These are phyloP conservation scores for Samsoniella hepiali DNA, from an alignment of 2,329 filamentous ascomycete species.

Conservation along the genomic window DNA sequence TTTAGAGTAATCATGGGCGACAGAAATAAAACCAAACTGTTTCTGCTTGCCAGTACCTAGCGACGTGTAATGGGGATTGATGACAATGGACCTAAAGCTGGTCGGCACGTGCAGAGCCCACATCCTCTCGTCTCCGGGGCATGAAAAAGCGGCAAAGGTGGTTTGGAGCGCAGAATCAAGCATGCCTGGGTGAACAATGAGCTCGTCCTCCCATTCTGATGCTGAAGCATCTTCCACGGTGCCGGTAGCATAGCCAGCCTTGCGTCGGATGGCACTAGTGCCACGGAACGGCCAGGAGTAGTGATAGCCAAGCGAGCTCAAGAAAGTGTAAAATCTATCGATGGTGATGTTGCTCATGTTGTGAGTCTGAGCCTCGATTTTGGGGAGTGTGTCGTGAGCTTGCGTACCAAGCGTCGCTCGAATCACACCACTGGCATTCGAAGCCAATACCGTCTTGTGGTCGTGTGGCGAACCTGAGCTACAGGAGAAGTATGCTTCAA, in stretches of 20 bases:
- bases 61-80: constrained; percentile 4
- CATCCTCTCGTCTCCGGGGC: constrained; percentile 4
- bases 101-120: constrained; percentile 4
- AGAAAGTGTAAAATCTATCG: no score
- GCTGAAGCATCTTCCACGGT: not conserved
- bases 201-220: constrained; percentile 6
- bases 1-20: not conserved
- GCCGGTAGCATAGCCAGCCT: not conserved
- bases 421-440: no score
- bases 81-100: not conserved
- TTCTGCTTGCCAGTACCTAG: no score
- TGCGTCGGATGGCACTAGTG: not conserved
- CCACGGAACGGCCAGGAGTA: constrained; percentile 8
- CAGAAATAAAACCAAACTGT: no score
- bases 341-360: no score
- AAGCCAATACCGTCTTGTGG: no score
- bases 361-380: no score
- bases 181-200: constrained; percentile 12
- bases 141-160: constrained; percentile 2
- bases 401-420: no score
- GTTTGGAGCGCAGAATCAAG: constrained; percentile 11
- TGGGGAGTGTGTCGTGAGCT: no score
- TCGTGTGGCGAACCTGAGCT: no score
- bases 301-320: not conserved
- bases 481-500: not conserved